Percentiles rank a stretch among this genome's conserved stretches.
phyloP scores from a whole-genome alignment of 805 yeast genomes.

The Spathaspora hagerdaliae region DNA sequence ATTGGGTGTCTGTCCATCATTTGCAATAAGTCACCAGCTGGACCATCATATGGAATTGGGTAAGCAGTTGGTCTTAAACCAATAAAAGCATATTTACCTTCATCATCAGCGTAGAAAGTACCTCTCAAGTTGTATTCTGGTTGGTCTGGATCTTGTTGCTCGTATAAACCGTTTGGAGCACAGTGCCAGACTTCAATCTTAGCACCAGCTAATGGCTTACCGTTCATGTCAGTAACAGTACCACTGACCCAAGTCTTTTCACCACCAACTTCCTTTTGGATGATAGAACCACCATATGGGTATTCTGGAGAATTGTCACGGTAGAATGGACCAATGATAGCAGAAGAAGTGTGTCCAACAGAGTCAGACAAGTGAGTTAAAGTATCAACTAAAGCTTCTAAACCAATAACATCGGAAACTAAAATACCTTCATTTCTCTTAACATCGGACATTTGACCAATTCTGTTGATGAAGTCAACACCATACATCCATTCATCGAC shows the following conservation, averaged over 20 bases:
- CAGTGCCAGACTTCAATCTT: constrained; percentile 34
- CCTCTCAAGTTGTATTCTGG: constrained; percentile 32
- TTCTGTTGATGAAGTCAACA: constrained; percentile 23
- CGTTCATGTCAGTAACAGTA: constrained; percentile 19
- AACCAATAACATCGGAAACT: constrained; percentile 30
- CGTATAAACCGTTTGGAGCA: constrained; percentile 33
- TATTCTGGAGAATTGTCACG: constrained; percentile 24
- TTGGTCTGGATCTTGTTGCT: constrained; percentile 32
- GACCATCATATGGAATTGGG: constrained; percentile 37
- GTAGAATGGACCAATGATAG: constrained; percentile 34
- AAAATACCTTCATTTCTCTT: constrained; percentile 29
- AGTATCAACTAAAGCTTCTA: constrained; percentile 29
- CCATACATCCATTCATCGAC: constrained; percentile 33
- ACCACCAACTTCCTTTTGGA: constrained; percentile 30
- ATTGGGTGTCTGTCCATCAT: constrained; percentile 32
- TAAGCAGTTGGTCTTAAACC: constrained; percentile 31
- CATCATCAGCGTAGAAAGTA: constrained; percentile 17
- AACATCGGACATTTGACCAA: constrained; percentile 29
- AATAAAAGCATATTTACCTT: constrained; percentile 18
- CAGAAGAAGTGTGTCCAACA: constrained; percentile 20
- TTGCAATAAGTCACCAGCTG: constrained; percentile 29
- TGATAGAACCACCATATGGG: constrained; percentile 26
- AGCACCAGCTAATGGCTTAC: constrained; percentile 24
- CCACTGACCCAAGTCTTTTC: constrained; percentile 21
- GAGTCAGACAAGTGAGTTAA: constrained; percentile 19